Conservation (phyloP, 495 filamentous ascomycete species). For the Penicillium verhagenii region DNA sequence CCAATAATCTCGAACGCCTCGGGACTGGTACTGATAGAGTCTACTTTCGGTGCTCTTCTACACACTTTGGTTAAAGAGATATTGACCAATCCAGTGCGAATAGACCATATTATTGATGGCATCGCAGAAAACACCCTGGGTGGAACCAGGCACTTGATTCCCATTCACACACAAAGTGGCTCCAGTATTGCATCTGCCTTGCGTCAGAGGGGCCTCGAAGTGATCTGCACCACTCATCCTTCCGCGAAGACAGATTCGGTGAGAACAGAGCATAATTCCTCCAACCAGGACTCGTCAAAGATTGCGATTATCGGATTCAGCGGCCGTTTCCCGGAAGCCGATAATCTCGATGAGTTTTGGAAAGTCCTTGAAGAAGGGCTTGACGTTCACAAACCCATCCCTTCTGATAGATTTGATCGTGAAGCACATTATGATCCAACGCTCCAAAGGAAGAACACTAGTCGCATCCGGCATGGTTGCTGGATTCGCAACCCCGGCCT, state of each 20-base stretch:
- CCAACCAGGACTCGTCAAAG: neutral
- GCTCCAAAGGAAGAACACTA: conserved; percentile 68
- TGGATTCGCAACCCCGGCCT: conserved; percentile 77
- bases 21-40: neutral
- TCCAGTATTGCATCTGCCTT: neutral
- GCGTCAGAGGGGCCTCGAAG: neutral
- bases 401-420: conserved; percentile 40
- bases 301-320: neutral
- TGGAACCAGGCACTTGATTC: neutral
- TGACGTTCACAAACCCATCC: neutral
- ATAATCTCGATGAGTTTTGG: neutral
- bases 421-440: conserved; percentile 69
- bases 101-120: neutral
- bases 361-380: neutral
- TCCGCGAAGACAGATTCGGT: too few species aligned
- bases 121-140: neutral
- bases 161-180: neutral
- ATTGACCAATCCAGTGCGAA: neutral
- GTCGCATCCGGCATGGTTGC: conserved; percentile 73
- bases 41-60: too few species aligned
- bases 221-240: too few species aligned
- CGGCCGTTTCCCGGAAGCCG: neutral
- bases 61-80: neutral
- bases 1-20: neutral
- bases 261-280: neutral